phyloP scores from a whole-genome alignment of 208 protist genomes.

The Leptomonas pyrrhocoris region DNA sequence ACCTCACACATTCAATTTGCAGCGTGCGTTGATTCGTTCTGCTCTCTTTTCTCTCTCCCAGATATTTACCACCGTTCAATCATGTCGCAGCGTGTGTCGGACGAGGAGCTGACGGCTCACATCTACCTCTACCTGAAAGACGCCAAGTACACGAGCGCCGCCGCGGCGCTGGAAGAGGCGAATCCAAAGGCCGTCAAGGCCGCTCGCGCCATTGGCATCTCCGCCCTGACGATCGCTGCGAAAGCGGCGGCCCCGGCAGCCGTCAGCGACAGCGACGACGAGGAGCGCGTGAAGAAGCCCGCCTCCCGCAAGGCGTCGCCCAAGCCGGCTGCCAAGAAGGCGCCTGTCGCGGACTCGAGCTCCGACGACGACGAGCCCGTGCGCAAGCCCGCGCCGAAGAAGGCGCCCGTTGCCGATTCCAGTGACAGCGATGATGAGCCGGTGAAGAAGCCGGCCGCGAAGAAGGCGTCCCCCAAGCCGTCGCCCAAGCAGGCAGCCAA shows the following conservation, averaged over 20 bases:
- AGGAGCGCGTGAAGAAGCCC: slow-evolving; percentile 49
- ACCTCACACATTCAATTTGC: not conserved
- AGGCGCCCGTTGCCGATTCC: slow-evolving; percentile 31
- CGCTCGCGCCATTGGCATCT: slow-evolving; percentile 60
- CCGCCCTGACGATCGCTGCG: slow-evolving; percentile 51
- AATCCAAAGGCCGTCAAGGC: slow-evolving; percentile 63
- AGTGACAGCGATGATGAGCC: slow-evolving; percentile 58
- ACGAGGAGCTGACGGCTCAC: slow-evolving; percentile 86
- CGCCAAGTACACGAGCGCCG: slow-evolving; percentile 64
- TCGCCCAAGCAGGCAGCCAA: slow-evolving; percentile 31
- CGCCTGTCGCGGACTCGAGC: slow-evolving; percentile 31
- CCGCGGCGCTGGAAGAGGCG: slow-evolving; percentile 67
- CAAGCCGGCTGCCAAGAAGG: slow-evolving; percentile 34
- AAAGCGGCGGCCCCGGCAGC: slow-evolving; percentile 29
- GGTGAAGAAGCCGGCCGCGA: slow-evolving; percentile 36
- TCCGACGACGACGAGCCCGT: slow-evolving; percentile 37
- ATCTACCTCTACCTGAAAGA: slow-evolving; percentile 86
- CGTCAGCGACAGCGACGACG: slow-evolving; percentile 46
- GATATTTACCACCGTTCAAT: not conserved
- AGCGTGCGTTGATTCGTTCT: not conserved
- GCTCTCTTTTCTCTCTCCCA: not conserved
- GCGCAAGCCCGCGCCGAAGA: slow-evolving; percentile 50
- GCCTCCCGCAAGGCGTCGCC: slow-evolving; percentile 54
- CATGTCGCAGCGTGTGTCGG: slow-evolving; percentile 64
- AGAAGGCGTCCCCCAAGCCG: slow-evolving; percentile 39